These are phyloP conservation scores for Trametes punicea DNA, from an alignment of 768 basidiomycete genomes.

Conservation along the genomic window DNA sequence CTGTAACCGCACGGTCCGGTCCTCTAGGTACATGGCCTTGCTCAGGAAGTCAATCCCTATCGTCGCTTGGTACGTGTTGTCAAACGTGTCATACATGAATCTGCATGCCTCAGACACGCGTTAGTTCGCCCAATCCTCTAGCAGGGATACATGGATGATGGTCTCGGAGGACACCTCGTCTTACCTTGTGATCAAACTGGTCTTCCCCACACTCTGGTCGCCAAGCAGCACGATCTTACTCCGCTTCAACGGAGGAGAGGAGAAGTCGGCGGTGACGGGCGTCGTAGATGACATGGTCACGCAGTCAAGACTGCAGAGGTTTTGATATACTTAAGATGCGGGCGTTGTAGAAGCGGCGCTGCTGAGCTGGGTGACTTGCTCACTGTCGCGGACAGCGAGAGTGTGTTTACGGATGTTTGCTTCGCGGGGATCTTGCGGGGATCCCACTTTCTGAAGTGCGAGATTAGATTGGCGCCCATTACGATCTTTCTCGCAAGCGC, in stretches of 20 bases:
- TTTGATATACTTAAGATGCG: not conserved
- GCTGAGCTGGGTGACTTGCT: conserved; percentile 1
- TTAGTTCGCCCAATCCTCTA: not conserved
- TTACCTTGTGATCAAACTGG: conserved; percentile 93
- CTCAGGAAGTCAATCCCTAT: conserved; percentile 99
- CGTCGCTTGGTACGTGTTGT: conserved; percentile 98
- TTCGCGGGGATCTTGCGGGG: conserved; percentile 10
- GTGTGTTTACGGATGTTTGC: conserved; percentile 15
- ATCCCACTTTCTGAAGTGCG: not conserved
- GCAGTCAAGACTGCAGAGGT: conserved; percentile 15
- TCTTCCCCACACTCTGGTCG: conserved; percentile 98
- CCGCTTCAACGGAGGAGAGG: conserved; percentile 86
- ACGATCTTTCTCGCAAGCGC: not conserved
- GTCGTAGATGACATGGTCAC: conserved; percentile 45
- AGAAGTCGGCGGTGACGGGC: conserved; percentile 78
- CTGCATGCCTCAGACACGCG: conserved; percentile 35
- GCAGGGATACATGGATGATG: not conserved
- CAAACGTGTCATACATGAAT: conserved; percentile 99
- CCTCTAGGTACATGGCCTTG: conserved; percentile 99
- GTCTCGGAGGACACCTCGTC: conserved; percentile 20
- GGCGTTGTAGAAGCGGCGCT: not conserved
- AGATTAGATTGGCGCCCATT: conserved; percentile 14
- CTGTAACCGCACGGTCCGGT: conserved; percentile 95
- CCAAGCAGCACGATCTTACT: conserved; percentile 96
- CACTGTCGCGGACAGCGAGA: conserved; percentile 19